A percentile compares a stretch with the other conserved stretches of the same genome.
phyloP scores from a whole-genome alignment of 1,284 basidiomycete genomes.

The Boletellus deceptivus region DNA sequence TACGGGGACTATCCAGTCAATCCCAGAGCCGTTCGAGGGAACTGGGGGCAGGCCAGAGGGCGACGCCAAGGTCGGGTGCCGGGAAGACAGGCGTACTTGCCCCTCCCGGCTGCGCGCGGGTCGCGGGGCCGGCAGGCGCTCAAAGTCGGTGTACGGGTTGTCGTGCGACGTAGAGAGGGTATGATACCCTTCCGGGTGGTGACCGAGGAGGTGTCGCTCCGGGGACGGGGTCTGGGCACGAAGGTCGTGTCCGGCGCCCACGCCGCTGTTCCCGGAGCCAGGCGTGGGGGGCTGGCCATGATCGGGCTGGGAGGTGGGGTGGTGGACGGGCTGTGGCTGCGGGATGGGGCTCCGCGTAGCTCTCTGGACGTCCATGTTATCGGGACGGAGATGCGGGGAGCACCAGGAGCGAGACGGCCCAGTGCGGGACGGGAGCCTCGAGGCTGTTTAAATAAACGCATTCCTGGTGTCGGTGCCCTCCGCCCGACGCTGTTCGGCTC shows the following conservation, averaged over 20 bases:
- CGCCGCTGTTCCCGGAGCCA: neutral
- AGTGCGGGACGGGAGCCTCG: no score
- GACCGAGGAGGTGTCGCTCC: slow-evolving; percentile 7
- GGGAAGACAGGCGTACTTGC: slow-evolving; percentile 8
- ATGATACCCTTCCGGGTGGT: slow-evolving; percentile 2
- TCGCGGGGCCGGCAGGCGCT: slow-evolving; percentile 2
- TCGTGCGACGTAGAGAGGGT: neutral
- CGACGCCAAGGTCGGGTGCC: slow-evolving; percentile 4
- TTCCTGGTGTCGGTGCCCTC: no score
- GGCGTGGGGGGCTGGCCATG: neutral
- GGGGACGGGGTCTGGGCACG: slow-evolving; percentile 7
- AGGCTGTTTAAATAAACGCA: no score
- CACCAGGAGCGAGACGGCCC: no score
- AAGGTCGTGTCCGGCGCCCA: neutral
- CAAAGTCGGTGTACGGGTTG: slow-evolving; percentile 13
- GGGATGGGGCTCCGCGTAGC: neutral
- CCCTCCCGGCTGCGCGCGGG: slow-evolving; percentile 19
- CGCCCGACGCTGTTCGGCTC: no score
- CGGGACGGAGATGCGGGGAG: neutral
- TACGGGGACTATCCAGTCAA: slow-evolving; percentile 32
- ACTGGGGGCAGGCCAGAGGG: neutral
- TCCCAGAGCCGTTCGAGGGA: slow-evolving; percentile 4
- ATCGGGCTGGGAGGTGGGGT: neutral
- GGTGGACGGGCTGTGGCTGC: neutral
- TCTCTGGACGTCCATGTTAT: slow-evolving; percentile 16